These are phyloP conservation scores for Termitomyces sp. DNA, from an alignment of 768 basidiomycete genomes.

Conservation along the genomic window DNA sequence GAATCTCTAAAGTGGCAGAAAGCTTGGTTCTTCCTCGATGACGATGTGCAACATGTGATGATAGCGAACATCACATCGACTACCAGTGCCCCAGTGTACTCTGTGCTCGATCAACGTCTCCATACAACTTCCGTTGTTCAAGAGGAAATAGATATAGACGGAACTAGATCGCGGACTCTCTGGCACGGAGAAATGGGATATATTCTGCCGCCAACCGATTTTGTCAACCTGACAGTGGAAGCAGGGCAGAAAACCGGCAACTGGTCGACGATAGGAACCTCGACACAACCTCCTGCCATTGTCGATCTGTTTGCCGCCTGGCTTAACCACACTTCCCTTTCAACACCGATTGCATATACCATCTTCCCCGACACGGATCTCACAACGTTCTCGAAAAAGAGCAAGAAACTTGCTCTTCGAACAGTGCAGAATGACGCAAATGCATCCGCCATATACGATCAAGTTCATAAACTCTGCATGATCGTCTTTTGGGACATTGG, in stretches of 20 bases:
- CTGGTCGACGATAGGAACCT: conserved; percentile 62
- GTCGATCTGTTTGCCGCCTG: conserved; percentile 64
- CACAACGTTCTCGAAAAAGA: conserved; percentile 34
- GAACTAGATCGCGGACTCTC: conserved; percentile 29
- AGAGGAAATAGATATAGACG: conserved; percentile 22
- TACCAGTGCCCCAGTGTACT: conserved; percentile 43
- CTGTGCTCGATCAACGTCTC: conserved; percentile 64
- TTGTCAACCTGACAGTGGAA: conserved; percentile 29
- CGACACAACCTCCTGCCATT: conserved; percentile 48
- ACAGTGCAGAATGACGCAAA: conserved; percentile 40
- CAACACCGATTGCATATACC: conserved; percentile 43
- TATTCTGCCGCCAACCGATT: conserved; percentile 31
- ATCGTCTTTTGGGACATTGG: conserved; percentile 51
- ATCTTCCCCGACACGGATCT: conserved; percentile 46
- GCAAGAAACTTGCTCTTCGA: conserved; percentile 21
- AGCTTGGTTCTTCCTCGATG: conserved; percentile 66
- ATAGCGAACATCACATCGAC: conserved; percentile 44
- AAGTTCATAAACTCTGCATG: conserved; percentile 32
- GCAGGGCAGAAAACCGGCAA: conserved; percentile 47
- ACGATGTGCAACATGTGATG: conserved; percentile 61
- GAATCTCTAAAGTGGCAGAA: conserved; percentile 56
- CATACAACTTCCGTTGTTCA: conserved; percentile 37
- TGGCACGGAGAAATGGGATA: conserved; percentile 73
- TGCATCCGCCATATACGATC: conserved; percentile 48
- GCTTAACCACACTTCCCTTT: conserved; percentile 36